Evolutionary conservation across 2,329 filamentous ascomycete species (phyloP).

Genomic region (Diaporthe vexans): DNA sequence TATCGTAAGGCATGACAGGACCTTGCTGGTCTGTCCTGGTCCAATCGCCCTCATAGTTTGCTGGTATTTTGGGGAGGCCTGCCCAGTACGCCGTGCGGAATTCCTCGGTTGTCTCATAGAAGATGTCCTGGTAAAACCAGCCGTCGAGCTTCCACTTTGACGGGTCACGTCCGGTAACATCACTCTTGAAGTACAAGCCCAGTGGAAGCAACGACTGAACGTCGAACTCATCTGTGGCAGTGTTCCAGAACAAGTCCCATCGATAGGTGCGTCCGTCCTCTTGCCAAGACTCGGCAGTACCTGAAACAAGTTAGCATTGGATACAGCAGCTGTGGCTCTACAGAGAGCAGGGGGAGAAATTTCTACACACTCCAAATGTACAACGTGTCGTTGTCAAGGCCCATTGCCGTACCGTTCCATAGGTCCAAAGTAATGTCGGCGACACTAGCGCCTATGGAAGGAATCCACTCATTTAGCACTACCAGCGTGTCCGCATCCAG

Average conservation of each 20-base stretch:
- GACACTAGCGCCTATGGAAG: constrained; percentile 51
- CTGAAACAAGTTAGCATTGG: constrained; percentile 45
- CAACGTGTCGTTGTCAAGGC: constrained; percentile 57
- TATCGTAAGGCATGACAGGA: constrained; percentile 52
- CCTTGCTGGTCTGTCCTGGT: constrained; percentile 57
- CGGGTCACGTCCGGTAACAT: constrained; percentile 65
- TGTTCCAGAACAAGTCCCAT: constrained; percentile 62
- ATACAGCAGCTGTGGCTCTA: no score
- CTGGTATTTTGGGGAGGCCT: constrained; percentile 60
- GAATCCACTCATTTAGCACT: constrained; percentile 51
- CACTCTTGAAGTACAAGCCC: constrained; percentile 58
- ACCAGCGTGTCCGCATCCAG: constrained; percentile 52
- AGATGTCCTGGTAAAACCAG: constrained; percentile 68
- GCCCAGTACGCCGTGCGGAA: constrained; percentile 60
- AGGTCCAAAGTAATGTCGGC: constrained; percentile 61
- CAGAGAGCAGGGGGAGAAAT: no score
- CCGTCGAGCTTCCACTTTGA: constrained; percentile 63
- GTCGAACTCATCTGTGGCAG: constrained; percentile 55
- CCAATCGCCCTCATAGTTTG: constrained; percentile 64
- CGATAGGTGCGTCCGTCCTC: constrained; percentile 57
- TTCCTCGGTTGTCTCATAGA: constrained; percentile 63
- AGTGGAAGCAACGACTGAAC: constrained; percentile 60
- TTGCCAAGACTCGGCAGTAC: constrained; percentile 58
- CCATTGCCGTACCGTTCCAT: constrained; percentile 55
- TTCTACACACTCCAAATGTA: constrained; percentile 44